Evolutionary conservation across 257 asterid species (phyloP).

Genomic region (Lavandula angustifolia): DNA sequence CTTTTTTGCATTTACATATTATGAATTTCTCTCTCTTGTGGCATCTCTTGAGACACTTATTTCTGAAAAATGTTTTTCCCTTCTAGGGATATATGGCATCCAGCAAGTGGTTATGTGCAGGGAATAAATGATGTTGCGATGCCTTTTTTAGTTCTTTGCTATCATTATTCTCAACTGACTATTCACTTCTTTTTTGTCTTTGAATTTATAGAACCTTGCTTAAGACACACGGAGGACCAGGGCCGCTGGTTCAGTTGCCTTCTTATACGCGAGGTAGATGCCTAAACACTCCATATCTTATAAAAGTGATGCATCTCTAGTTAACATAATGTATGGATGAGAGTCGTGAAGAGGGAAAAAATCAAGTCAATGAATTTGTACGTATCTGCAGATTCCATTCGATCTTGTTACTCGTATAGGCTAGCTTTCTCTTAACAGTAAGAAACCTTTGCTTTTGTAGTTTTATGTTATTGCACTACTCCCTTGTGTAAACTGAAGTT

Average conservation of each 20-base stretch:
- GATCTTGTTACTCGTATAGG: constrained; percentile 87
- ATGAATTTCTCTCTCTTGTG: constrained; percentile 11
- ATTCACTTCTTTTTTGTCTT: neutral
- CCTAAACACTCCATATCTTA: neutral
- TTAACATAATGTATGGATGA: no score
- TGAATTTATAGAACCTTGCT: constrained; percentile 64
- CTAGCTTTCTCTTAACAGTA: constrained; percentile 89
- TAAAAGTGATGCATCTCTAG: no score
- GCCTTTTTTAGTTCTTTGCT: constrained; percentile 85
- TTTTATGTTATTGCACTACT: no score
- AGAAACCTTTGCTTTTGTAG: constrained; percentile 31
- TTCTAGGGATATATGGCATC: constrained; percentile 89
- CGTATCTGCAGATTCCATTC: constrained; percentile 73
- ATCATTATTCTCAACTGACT: constrained; percentile 53
- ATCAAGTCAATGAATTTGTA: neutral
- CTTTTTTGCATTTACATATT: neutral
- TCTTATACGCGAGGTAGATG: constrained; percentile 84
- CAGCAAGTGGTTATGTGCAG: constrained; percentile 98
- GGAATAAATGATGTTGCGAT: constrained; percentile 97
- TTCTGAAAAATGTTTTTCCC: neutral
- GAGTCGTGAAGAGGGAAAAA: no score
- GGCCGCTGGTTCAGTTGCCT: constrained; percentile 99
- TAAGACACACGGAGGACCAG: constrained; percentile 88
- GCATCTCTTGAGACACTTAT: neutral
- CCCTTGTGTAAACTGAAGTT: no score